Base-by-base conservation (phyloP, 805 yeast species). In the Saccharomycopsis fodiens region DNA sequence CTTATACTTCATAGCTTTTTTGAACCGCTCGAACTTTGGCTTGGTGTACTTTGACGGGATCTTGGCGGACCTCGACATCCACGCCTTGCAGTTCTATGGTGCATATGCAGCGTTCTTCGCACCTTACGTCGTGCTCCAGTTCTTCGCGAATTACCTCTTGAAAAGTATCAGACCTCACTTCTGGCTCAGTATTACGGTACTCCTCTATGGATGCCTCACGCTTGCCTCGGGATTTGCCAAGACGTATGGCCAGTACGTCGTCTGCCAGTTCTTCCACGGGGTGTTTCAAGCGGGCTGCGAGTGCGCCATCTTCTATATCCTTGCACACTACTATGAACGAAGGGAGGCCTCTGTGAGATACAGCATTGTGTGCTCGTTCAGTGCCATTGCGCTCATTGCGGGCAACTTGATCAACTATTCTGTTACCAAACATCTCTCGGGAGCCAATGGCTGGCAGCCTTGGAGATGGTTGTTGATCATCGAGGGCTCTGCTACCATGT, bases 1-100 rank as follows among this genome's bases (percentile, higher is more conserved):
- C 35, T 65, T 82, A 32, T 82, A 82, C 55, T 72, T 82, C 57
- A 67, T 82, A 53, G 79, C 87, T 1, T 82, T 82, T 55, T 25
- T 41, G 44, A 41, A 41, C 25, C 16, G 34, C 20, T 12, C 42
- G 10, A 31, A 15, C 15, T 41, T 25, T 27, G 44, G 44, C 4
- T 19, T 41, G 17, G 37, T 32, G 39, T 36, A 17, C 27, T 13
- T 36, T 13, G 40, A 36, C 22, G 40, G 40, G 19, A 36, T 36
- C 19, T n/a, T 21, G 19, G 15, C 8, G 7, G 20, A 17, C 15
- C 20, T 32, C 17, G 12, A 10, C 17, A 32, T 32, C 20, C 10
- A 15, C 20, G 20, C 36, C 8, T 7, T 32, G 5, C 23, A 39
- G 27, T 39, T 39, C 30, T 39, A 22, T 17, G 27, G 27, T 32